Base-by-base conservation (phyloP, 768 basidiomycete species). In the Agrocybe praecox region DNA sequence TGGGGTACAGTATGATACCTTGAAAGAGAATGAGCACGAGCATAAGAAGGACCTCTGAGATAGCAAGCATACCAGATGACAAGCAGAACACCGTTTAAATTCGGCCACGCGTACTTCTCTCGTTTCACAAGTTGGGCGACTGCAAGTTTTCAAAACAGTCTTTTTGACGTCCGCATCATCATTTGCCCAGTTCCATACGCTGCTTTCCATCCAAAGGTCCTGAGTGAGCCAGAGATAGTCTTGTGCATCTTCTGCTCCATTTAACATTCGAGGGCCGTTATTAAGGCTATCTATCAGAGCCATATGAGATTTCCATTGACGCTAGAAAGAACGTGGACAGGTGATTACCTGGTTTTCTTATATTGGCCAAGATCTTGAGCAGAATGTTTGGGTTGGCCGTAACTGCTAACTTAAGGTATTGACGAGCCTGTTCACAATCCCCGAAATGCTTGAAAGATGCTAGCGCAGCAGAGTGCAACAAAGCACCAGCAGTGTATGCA, bases 221-320 rank as follows among this genome's bases (percentile, higher is more conserved):
- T 79, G 79, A 1, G 75, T 69, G 12, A 76, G 59, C 71, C 72
- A 82, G 5, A 80, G 62, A 63, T 80, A 78, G 63, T 80, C 80
- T 34, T 76, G 78, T n/a, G 79, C 79, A 21, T 76, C 76, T 59
- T 79, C 79, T 0, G 73, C 66, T 1, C 77, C 73, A 52, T 80
- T 77, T 15, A 56, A 4, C 3, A 48, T 10, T 49, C 68, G 67
- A 60, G 74, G 59, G 11, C 65, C 60, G 33, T 55, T 65, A 48
- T 73, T 72, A 26, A 75, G 65, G 15, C 62, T 60, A 2, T 74
- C 78, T 58, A 42, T 7, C 5, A 42, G 12, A 49, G 24, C 42
- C 4, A 9, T 29, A 22, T 19, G 48, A 45, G 5, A 26, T 26
- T n/a, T 3, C 45, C 18, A 18, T n/a, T 17, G 32, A 21, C 44